These are phyloP conservation scores for Suillus paluster DNA, from an alignment of 768 basidiomycete species.

Conservation along the genomic window DNA sequence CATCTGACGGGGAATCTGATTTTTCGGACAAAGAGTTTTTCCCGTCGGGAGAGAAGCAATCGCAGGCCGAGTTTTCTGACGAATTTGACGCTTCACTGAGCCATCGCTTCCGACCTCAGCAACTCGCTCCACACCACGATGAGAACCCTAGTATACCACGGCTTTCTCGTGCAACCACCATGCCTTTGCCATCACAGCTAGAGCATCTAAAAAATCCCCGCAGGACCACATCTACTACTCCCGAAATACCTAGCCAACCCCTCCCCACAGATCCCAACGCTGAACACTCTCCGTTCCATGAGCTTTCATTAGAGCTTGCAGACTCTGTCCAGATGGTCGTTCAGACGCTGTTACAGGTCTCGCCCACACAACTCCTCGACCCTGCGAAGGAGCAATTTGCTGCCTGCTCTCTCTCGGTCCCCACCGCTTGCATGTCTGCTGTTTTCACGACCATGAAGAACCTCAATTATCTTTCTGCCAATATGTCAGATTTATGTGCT, in stretches of 20 bases:
- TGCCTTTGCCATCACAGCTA: constrained; percentile 82
- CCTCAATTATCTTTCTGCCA: constrained; percentile 91
- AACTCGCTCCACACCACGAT: constrained; percentile 24
- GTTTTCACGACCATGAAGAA: constrained; percentile 92
- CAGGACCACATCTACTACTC: constrained; percentile 30
- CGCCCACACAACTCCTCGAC: constrained; percentile 88
- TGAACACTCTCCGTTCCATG: constrained; percentile 50
- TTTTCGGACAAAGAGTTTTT: constrained; percentile 48
- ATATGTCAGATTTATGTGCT: constrained; percentile 54
- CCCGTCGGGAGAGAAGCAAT: constrained; percentile 33
- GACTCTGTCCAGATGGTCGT: constrained; percentile 91
- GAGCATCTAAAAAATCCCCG: constrained; percentile 74
- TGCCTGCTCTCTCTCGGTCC: constrained; percentile 85
- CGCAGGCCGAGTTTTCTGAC: constrained; percentile 37
- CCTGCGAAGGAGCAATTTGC: constrained; percentile 94
- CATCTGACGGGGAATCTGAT: constrained; percentile 56
- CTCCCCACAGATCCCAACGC: constrained; percentile 22
- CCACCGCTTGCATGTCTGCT: constrained; percentile 85
- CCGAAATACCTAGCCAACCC: constrained; percentile 18
- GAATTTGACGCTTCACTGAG: constrained; percentile 31
- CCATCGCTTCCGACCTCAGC: constrained; percentile 29
- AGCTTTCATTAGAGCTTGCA: constrained; percentile 85
- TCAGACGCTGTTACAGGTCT: constrained; percentile 89
- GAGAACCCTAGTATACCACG: constrained; percentile 45
- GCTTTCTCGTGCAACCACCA: constrained; percentile 78